phyloP scores from a whole-genome alignment of 345 rosid genomes.

The Pugionium cornutum region DNA sequence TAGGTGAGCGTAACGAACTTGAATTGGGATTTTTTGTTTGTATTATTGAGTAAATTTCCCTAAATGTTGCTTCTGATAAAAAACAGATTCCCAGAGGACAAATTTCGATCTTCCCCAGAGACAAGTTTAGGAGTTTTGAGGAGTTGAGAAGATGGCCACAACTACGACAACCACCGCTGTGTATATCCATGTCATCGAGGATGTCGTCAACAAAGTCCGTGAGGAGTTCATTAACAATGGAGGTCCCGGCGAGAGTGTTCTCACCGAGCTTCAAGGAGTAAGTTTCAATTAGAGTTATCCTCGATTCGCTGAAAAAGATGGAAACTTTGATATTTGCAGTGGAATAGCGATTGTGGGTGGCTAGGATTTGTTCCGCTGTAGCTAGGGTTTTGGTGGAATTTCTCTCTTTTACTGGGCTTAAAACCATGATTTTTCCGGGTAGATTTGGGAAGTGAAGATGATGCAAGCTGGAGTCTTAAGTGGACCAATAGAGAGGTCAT shows the following conservation, averaged over 20 bases:
- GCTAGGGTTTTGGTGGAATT: constrained; percentile 43
- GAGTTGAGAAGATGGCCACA: constrained; percentile 52
- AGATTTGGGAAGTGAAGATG: constrained; percentile 98
- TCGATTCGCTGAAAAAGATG: background rate
- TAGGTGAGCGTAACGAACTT: constrained; percentile 19
- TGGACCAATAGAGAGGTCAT: constrained; percentile 74
- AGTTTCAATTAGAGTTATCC: constrained; percentile 8
- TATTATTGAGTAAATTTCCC: background rate
- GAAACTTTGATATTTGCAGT: constrained; percentile 2
- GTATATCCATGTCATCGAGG: constrained; percentile 90
- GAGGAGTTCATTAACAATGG: constrained; percentile 82
- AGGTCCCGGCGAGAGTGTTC: constrained; percentile 86
- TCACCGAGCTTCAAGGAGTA: constrained; percentile 90
- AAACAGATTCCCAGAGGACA: constrained; percentile 16
- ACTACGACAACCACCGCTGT: constrained; percentile 70
- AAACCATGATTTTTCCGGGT: constrained; percentile 8
- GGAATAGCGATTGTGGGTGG: background rate
- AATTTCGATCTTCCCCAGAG: background rate
- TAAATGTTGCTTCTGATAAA: constrained; percentile 10
- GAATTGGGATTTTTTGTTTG: background rate
- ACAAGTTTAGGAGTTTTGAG: constrained; percentile 21
- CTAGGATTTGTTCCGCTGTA: constrained; percentile 40
- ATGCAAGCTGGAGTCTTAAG: constrained; percentile 76
- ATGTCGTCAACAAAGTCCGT: constrained; percentile 87
- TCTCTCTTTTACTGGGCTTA: background rate